Percentiles rank a stretch among this genome's conserved stretches.
Evolutionary conservation across 2,329 filamentous ascomycete species (phyloP).

Genomic region (Epicoccum nigrum): DNA sequence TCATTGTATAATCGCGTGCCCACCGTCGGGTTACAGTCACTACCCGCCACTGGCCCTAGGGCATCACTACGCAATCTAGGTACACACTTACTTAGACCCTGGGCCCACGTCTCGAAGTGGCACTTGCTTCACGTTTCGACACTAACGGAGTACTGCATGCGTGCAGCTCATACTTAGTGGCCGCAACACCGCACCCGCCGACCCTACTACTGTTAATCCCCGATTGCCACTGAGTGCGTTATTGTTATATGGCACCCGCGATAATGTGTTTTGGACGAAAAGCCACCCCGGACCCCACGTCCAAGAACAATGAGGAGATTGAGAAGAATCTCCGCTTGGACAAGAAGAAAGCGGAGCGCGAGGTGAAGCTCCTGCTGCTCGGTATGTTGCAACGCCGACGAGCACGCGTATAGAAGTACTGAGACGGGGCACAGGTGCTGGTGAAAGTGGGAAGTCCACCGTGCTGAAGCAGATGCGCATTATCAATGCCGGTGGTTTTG

Average conservation of each 20-base stretch:
- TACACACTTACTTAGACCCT: constrained; percentile 8
- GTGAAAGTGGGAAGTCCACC: constrained; percentile 94
- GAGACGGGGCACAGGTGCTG: constrained; percentile 70
- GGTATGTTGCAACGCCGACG: constrained; percentile 63
- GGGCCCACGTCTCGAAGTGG: constrained; percentile 5
- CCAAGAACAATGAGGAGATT: constrained; percentile 69
- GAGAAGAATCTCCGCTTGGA: constrained; percentile 85
- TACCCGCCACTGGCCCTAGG: constrained; percentile 14
- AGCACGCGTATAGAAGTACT: constrained; percentile 27
- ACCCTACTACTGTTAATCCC: too few species aligned
- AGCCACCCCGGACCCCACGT: constrained; percentile 52
- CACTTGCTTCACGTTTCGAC: constrained; percentile 3
- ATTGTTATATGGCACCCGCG: constrained; percentile 43
- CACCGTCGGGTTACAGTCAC: constrained; percentile 6
- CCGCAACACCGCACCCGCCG: constrained; percentile 12
- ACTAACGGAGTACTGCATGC: constrained; percentile 12
- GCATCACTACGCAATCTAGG: too few species aligned
- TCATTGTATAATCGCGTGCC: constrained; percentile 9
- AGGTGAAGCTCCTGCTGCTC: constrained; percentile 91
- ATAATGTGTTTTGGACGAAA: constrained; percentile 62
- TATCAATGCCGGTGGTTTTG: constrained; percentile 93
- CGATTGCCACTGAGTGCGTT: not conserved
- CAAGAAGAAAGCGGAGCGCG: constrained; percentile 82
- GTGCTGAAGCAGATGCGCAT: constrained; percentile 99
- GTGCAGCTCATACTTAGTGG: constrained; percentile 11